Evolutionary conservation across 371 early-diverging fungal genomes (phyloP).

Genomic region (Nematocida ausubeli): DNA sequence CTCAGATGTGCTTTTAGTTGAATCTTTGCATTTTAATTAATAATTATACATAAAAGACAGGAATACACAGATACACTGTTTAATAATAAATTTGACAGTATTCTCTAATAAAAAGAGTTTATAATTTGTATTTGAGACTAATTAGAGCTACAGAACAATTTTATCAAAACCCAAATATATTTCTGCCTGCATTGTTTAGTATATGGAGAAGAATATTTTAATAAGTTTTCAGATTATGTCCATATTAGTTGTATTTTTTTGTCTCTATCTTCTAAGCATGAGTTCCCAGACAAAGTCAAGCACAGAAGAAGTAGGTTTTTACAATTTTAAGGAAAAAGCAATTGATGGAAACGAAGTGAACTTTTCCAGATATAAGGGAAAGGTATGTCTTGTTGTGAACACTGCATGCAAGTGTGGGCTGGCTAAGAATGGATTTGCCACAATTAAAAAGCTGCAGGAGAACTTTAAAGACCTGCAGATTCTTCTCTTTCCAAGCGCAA

Average conservation of each 20-base stretch:
- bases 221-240: background rate
- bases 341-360: slow-evolving; percentile 18
- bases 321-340: slow-evolving; percentile 52
- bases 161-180: no score
- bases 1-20: no score
- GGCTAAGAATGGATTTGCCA: slow-evolving; percentile 75
- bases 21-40: no score
- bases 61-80: no score
- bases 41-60: no score
- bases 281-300: background rate
- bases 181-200: no score
- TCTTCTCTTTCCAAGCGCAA: slow-evolving; percentile 72
- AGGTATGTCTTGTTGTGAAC: slow-evolving; percentile 74
- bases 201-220: no score
- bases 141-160: no score
- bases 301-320: slow-evolving; percentile 23
- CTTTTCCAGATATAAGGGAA: slow-evolving; percentile 56
- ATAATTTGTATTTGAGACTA: no score
- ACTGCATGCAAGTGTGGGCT: slow-evolving; percentile 88
- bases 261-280: background rate
- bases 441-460: slow-evolving; percentile 75
- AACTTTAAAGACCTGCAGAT: slow-evolving; percentile 72
- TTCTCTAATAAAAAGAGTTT: no score
- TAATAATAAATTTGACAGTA: no score
- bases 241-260: background rate